Evolutionary conservation across 805 yeast genomes (phyloP), one percentile per base, ranked within the genome.

Genomic region (Kuraishia capsulata): DNA sequence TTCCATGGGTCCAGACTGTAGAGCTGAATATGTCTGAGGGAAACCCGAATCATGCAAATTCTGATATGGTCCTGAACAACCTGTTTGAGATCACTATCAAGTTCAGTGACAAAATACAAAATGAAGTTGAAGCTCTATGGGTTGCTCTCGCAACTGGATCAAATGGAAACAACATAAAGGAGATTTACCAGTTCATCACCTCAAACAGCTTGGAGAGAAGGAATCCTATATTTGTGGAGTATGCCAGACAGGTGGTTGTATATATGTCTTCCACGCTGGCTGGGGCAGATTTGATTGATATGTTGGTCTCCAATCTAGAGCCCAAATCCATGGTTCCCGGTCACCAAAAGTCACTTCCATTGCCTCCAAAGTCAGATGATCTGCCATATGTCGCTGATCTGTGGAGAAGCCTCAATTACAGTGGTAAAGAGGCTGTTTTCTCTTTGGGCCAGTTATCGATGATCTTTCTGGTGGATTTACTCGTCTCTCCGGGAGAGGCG

Each of bases 101-200:
- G 42, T 84, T 81, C 48, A 76, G 89, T 37, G 79, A 81, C 35
- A 65, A 68, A 11, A 76, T 86, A 47, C 85, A 86, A 33, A 82
- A 81, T 49, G 97, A 88, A 49, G 86, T 92, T 9, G 97, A 89
- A 55, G 95, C 95, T 0, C 59, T 92, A 18, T 92, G 99, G 99
- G 87, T 85, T 4, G 90, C 97, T 0, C 64, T 92, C n/a, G 96
- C 94, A 1, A 76, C 73, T 36, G 85, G 82, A 4, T 70, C 73
- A n/a, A 70, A 74, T 21, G 69, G 73, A 23, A 68, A 64, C n/a
- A 88, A 90, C 49, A 79, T 81, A 17, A 77, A 77, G 33, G 78
- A 75, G 2, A 82, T 87, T 17, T 59, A 86, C 51, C 82, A 79
- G 33, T 92, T 78, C 51, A 64, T 87, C 33, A 65, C 85, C 33